Evolutionary conservation across 176 grass and related monocot species (phyloP).

Genomic region (Oryza meyeriana): DNA sequence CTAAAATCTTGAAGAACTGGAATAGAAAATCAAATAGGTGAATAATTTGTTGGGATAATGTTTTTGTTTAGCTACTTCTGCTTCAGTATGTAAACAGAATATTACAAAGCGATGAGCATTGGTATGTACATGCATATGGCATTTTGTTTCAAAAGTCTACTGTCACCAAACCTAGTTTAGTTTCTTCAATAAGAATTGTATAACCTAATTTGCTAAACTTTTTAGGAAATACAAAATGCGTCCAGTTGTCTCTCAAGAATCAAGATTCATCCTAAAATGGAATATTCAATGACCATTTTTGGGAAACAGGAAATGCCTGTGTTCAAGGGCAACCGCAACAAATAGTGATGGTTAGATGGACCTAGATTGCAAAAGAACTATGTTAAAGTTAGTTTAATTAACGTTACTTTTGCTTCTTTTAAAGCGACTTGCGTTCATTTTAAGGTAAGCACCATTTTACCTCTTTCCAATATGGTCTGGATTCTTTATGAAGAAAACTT

Average conservation of each 20-base stretch:
- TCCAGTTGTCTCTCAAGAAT: background rate
- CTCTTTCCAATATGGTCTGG: conserved; percentile 1
- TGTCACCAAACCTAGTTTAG: background rate
- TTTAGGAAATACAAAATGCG: background rate
- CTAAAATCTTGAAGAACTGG: background rate
- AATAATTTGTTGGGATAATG: conserved; percentile 7
- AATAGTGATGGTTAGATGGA: background rate
- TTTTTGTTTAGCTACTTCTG: background rate
- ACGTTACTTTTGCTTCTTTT: background rate
- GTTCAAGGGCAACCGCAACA: background rate
- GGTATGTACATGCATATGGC: background rate
- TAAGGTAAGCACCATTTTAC: background rate
- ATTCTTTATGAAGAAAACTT: conserved; percentile 24
- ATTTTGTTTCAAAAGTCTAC: background rate
- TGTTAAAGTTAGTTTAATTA: conserved; percentile 10
- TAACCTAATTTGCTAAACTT: background rate
- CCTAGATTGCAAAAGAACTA: background rate
- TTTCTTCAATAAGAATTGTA: background rate
- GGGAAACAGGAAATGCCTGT: background rate
- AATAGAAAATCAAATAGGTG: conserved; percentile 7
- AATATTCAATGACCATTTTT: background rate
- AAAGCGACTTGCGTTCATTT: background rate
- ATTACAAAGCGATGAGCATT: background rate
- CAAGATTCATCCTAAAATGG: conserved; percentile 18
- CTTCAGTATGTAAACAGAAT: background rate